These are phyloP conservation scores for Tolypocladium inflatum DNA, from an alignment of 2,329 filamentous ascomycete genomes.

Conservation along the genomic window DNA sequence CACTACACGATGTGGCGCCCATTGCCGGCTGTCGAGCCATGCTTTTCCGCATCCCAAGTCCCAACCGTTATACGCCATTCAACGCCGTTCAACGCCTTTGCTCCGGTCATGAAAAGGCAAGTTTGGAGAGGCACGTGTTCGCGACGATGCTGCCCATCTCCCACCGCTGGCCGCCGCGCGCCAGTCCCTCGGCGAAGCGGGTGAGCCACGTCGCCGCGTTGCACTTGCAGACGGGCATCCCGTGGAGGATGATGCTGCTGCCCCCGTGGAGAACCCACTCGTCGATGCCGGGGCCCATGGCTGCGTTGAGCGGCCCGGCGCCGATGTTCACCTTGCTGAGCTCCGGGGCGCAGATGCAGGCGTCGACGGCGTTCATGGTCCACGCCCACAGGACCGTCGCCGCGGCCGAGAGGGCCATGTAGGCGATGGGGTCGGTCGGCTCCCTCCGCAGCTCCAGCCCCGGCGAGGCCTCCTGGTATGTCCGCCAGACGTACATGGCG, in stretches of 20 bases:
- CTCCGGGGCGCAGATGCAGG: conserved; percentile 16
- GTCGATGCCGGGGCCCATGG: conserved; percentile 15
- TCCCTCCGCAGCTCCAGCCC: conserved; percentile 3
- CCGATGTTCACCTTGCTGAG: conserved; percentile 14
- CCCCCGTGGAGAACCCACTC: conserved; percentile 16
- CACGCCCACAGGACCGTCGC: conserved; percentile 26
- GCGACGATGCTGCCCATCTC: conserved; percentile 6
- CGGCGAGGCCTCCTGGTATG: conserved; percentile 10
- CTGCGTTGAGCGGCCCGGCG: conserved; percentile 10
- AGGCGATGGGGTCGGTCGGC: conserved; percentile 21
- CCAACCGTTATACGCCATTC: background rate
- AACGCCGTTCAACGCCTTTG: background rate
- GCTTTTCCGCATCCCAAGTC: too few relatives aligned
- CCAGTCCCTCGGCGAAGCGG: conserved; percentile 6
- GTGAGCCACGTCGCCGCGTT: conserved; percentile 5
- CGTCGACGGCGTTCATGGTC: conserved; percentile 15
- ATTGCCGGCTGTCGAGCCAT: background rate
- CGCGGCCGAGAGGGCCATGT: conserved; percentile 20
- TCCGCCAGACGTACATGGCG: conserved; percentile 20
- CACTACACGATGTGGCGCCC: background rate
- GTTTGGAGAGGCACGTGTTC: conserved; percentile 3
- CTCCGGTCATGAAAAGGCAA: background rate
- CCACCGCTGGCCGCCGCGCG: conserved; percentile 7
- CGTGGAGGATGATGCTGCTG: conserved; percentile 1
- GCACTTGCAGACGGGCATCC: conserved; percentile 7